A percentile compares a stretch with the other conserved stretches of the same genome.
Conservation (phyloP, 1,139 yeast species). For the Yamadazyma siamensis region DNA sequence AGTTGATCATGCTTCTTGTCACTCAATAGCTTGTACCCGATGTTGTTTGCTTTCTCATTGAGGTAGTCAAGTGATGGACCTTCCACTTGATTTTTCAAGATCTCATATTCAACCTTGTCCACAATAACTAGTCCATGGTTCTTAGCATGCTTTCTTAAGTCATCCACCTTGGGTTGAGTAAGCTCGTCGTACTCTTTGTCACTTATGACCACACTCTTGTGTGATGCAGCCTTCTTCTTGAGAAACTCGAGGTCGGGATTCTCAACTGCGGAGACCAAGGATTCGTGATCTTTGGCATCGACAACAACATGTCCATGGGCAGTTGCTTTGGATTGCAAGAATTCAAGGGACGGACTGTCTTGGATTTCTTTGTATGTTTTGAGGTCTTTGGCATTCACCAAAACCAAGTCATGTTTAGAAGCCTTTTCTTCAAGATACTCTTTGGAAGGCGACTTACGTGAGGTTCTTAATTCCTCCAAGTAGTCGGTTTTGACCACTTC, state of each 20-base stretch:
- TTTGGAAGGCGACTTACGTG: constrained; percentile 15
- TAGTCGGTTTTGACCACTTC: constrained; percentile 18
- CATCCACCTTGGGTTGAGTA: constrained; percentile 11
- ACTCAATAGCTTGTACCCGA: constrained; percentile 10
- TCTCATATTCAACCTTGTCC: constrained; percentile 15
- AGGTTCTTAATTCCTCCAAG: constrained; percentile 5
- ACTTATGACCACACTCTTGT: constrained; percentile 17
- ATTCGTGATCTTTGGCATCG: constrained; percentile 4
- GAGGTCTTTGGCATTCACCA: constrained; percentile 8
- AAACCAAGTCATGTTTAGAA: constrained; percentile 8
- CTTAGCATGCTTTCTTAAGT: constrained; percentile 8
- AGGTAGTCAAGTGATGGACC: constrained; percentile 21
- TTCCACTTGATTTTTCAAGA: constrained; percentile 12
- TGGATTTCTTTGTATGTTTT: constrained; percentile 13
- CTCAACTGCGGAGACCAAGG: constrained; percentile 3
- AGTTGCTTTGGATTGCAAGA: constrained; percentile 22
- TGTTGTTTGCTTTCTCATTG: constrained; percentile 11
- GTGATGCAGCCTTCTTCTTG: constrained; percentile 17
- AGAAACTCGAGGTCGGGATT: constrained; percentile 16
- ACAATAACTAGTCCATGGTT: constrained; percentile 14
- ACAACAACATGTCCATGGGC: constrained; percentile 6
- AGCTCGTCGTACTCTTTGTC: constrained; percentile 16
- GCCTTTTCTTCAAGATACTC: constrained; percentile 14
- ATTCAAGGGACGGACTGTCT: constrained; percentile 20
- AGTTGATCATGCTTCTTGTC: constrained; percentile 6